phyloP scores from a whole-genome alignment of 805 yeast genomes.

The Kuraishia molischiana region DNA sequence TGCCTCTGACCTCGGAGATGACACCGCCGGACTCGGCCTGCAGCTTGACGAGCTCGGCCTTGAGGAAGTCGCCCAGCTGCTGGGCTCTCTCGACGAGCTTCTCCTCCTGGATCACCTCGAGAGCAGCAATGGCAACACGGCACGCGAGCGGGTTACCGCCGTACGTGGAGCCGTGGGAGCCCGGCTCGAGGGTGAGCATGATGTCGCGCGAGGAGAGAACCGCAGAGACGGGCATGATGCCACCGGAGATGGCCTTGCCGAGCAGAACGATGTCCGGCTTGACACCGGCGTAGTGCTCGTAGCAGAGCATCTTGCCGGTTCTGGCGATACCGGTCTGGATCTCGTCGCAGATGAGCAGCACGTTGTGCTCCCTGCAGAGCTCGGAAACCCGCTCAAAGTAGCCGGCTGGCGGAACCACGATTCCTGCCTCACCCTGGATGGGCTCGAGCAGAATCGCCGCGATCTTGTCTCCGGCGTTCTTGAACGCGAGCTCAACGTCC shows the following conservation, averaged over 20 bases:
- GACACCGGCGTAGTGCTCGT: constrained; percentile 64
- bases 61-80: constrained; percentile 61
- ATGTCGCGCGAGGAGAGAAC: constrained; percentile 85
- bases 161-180: constrained; percentile 95
- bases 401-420: constrained; percentile 82
- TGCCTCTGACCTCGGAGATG: constrained; percentile 64
- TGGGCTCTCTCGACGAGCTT: constrained; percentile 70
- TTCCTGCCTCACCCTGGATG: constrained; percentile 98
- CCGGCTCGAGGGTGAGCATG: constrained; percentile 85
- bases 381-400: constrained; percentile 66
- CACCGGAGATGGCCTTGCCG: constrained; percentile 95
- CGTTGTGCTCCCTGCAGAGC: constrained; percentile 76
- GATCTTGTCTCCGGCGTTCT: constrained; percentile 75
- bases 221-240: constrained; percentile 86
- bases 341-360: constrained; percentile 88
- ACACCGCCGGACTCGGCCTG: constrained; percentile 41
- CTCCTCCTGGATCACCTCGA: constrained; percentile 84
- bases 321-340: constrained; percentile 97
- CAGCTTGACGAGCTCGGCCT: constrained; percentile 44
- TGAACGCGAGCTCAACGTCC: constrained; percentile 77
- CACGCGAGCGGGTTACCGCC: constrained; percentile 97
- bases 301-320: constrained; percentile 90
- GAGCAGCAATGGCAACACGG: constrained; percentile 87
- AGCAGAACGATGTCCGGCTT: constrained; percentile 85
- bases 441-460: constrained; percentile 93